phyloP scores from a whole-genome alignment of 805 yeast species.

The Cyberlindnera euphorbiiphila region DNA sequence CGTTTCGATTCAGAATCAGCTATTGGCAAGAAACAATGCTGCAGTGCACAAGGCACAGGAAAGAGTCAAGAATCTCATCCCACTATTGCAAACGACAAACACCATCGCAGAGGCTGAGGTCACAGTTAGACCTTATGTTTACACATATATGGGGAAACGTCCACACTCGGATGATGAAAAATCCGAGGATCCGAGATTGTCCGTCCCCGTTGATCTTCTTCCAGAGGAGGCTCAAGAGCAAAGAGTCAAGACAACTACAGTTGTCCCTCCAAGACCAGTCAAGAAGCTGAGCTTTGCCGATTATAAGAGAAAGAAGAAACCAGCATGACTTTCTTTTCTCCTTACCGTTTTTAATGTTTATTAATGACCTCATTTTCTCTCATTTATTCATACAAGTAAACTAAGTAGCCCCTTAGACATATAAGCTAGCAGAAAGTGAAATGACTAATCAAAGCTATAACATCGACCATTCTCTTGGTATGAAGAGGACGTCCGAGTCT shows the following conservation, averaged over 20 bases:
- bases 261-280: conserved; percentile 27
- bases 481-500: too few species aligned
- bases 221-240: conserved; percentile 13
- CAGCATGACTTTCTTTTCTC: too few species aligned
- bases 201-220: conserved; percentile 26
- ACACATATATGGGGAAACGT: conserved; percentile 18
- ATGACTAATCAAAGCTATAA: too few species aligned
- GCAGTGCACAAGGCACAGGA: conserved; percentile 19
- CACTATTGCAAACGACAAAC: conserved; percentile 8
- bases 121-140: conserved; percentile 20
- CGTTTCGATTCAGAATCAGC: conserved; percentile 31
- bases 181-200: conserved; percentile 21
- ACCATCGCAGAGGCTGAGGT: conserved; percentile 18
- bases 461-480: too few species aligned
- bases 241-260: neutral
- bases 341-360: too few species aligned
- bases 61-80: conserved; percentile 9
- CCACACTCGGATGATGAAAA: conserved; percentile 10
- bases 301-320: conserved; percentile 53
- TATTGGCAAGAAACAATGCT: conserved; percentile 24
- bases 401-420: too few species aligned
- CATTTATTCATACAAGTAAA: too few species aligned
- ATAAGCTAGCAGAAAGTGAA: too few species aligned
- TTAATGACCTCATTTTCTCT: too few species aligned
- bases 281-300: conserved; percentile 74